A percentile compares a stretch with the other conserved stretches of the same genome.
Conservation (phyloP, 78 protist genomes). For the Goniomonas avonlea region DNA sequence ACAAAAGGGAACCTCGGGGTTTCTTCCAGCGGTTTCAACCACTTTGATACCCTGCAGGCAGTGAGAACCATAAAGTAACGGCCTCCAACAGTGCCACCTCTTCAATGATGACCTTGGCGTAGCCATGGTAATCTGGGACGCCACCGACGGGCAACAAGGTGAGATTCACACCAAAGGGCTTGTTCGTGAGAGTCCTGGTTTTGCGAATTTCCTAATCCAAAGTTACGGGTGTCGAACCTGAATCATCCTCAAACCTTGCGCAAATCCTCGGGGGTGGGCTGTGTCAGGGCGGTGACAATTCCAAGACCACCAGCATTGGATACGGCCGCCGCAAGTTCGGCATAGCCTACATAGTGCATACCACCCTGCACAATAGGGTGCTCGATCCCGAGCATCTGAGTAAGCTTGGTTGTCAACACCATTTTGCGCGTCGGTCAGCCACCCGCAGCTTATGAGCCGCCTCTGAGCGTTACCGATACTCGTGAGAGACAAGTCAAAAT, state of each 20-base stretch:
- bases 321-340: slow-evolving; percentile 52
- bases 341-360: slow-evolving; percentile 46
- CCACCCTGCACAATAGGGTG: slow-evolving; percentile 38
- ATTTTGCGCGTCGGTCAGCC: too few species aligned
- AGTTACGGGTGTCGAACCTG: too few species aligned
- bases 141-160: slow-evolving; percentile 45
- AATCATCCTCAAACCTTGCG: too few species aligned
- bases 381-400: slow-evolving; percentile 43
- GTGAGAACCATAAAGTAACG: not conserved
- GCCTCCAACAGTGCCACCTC: slow-evolving; percentile 10
- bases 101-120: slow-evolving; percentile 41
- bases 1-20: slow-evolving; percentile 28
- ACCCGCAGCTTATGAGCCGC: too few species aligned
- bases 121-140: slow-evolving; percentile 33
- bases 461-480: too few species aligned
- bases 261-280: slow-evolving; percentile 34
- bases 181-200: slow-evolving; percentile 19
- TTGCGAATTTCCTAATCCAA: slow-evolving; percentile 44
- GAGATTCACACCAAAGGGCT: slow-evolving; percentile 52
- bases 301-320: slow-evolving; percentile 60
- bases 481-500: too few species aligned
- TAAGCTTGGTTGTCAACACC: slow-evolving; percentile 38
- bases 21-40: slow-evolving; percentile 58
- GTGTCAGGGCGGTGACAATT: slow-evolving; percentile 46
- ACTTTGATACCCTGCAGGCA: slow-evolving; percentile 11